Evolutionary conservation across 805 yeast species (phyloP).

Genomic region (Candida multigemmis): DNA sequence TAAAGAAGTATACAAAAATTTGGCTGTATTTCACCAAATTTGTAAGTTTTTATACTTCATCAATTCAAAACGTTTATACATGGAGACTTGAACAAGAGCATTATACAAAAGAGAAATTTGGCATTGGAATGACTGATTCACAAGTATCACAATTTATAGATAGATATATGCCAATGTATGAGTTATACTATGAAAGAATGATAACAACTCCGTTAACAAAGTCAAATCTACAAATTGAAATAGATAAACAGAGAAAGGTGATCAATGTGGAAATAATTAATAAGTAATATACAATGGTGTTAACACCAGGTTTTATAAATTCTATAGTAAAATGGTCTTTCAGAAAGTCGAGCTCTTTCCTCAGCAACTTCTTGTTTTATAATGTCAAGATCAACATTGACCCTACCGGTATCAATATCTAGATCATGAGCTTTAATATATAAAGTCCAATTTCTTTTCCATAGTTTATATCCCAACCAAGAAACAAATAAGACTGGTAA

Average conservation of each 20-base stretch:
- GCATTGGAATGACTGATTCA: constrained; percentile 73
- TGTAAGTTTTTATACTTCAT: constrained; percentile 51
- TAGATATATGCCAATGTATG: constrained; percentile 82
- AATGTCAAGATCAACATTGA: constrained; percentile 21
- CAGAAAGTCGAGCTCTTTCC: constrained; percentile 16
- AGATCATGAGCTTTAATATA: constrained; percentile 19
- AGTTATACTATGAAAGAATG: constrained; percentile 50
- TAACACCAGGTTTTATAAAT: constrained; percentile 23
- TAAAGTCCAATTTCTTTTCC: constrained; percentile 15
- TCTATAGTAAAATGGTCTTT: constrained; percentile 15
- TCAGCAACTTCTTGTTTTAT: constrained; percentile 27
- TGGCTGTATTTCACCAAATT: constrained; percentile 57
- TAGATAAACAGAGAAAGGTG: constrained; percentile 2
- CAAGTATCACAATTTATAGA: constrained; percentile 64
- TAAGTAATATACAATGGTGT: no score
- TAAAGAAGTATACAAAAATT: constrained; percentile 42
- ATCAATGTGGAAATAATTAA: no score
- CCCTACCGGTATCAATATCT: constrained; percentile 27
- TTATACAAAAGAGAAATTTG: constrained; percentile 40
- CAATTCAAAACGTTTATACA: constrained; percentile 51
- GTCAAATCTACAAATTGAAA: constrained; percentile 1
- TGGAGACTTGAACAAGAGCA: constrained; percentile 84
- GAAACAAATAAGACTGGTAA: constrained; percentile 19
- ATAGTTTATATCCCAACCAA: constrained; percentile 22
- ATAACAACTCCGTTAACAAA: constrained; percentile 15